Evolutionary conservation across 495 filamentous ascomycete genomes (phyloP), one percentile per base, ranked within the genome.

Genomic region (Lepraria neglecta): DNA sequence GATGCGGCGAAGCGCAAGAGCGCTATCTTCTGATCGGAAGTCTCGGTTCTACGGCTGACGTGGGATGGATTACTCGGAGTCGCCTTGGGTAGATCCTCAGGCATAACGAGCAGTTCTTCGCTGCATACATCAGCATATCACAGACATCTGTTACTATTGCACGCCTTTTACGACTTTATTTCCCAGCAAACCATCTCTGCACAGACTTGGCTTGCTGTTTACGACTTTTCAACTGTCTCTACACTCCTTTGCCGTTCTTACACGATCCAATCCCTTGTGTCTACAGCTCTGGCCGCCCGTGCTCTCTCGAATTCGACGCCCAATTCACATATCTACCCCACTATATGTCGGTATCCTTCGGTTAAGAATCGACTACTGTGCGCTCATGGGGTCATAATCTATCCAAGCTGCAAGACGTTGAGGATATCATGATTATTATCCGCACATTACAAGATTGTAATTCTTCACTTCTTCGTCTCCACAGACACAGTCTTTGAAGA

Each of bases 1-100:
- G 90, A 85, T 70, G 89, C 88, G 60, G 91, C 95, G 76, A 96
- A 96, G 84, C 87, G 91, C 70, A 96, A 90, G 79, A 88, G 82
- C 71, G 79, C 85, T 53, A 75, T 87, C 69, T 82, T 80, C 65
- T 84, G 44, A 69, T 35, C 6, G n/a, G 47, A 14, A 14, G 6
- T 45, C 4, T 51, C 21, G 7, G 40, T 46, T 40, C 38, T 27
- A 44, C 12, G 31, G 7, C 21, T 38, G 42, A 42, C 30, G 21
- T 33, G 35, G 35, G 43, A 40, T 54, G 48, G 12, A 12, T 38
- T 14, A 42, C 42, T 63, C 33, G 21, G 35, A 10, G 24, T 48
- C 42, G 42, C 58, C 12, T 48, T 48, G 57, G 64, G 64, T 64
- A 61, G 64, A 64, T 51, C 61, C 60, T 54, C 27, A 40, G 31